These are phyloP conservation scores for Exophiala spinifera DNA, from an alignment of 2,329 filamentous ascomycete genomes.

Conservation along the genomic window DNA sequence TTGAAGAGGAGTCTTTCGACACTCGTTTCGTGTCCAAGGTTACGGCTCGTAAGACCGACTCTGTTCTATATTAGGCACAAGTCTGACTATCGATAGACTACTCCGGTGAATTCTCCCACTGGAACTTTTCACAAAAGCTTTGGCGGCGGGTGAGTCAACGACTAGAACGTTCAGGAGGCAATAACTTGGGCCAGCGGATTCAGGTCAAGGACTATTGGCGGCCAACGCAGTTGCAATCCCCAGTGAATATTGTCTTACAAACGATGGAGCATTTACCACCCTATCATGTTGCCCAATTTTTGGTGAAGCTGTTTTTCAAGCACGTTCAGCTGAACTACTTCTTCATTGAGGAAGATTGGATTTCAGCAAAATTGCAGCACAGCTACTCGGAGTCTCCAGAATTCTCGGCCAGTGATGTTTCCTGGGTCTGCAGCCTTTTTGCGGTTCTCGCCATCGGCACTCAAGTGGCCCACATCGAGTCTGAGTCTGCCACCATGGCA, in stretches of 20 bases:
- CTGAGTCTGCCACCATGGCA: slow-evolving; percentile 31
- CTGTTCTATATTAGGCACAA: no score
- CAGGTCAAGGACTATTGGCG: slow-evolving; percentile 41
- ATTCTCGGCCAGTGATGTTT: slow-evolving; percentile 42
- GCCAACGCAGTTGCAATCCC: slow-evolving; percentile 38
- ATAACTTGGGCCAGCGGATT: no score
- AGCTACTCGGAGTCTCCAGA: slow-evolving; percentile 42
- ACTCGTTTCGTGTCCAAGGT: no score
- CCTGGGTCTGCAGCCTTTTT: slow-evolving; percentile 46
- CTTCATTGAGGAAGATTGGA: slow-evolving; percentile 47
- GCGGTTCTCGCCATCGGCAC: slow-evolving; percentile 51
- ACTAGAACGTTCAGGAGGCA: slow-evolving; percentile 39
- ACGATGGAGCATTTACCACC: slow-evolving; percentile 35
- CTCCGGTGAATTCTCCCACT: slow-evolving; percentile 53
- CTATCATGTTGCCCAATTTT: slow-evolving; percentile 47
- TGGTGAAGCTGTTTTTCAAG: slow-evolving; percentile 49
- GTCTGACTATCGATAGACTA: slow-evolving; percentile 34
- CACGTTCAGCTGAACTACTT: slow-evolving; percentile 51
- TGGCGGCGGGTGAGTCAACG: slow-evolving; percentile 44
- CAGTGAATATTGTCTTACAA: slow-evolving; percentile 40
- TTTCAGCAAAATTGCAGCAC: slow-evolving; percentile 41
- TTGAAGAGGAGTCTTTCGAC: no score
- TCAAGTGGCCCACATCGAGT: slow-evolving; percentile 48
- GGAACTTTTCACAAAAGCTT: slow-evolving; percentile 50
- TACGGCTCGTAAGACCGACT: no score